Evolutionary conservation across 108 stramenopile genomes (phyloP).

Genomic region (Cyclotella choctawhatcheeana): DNA sequence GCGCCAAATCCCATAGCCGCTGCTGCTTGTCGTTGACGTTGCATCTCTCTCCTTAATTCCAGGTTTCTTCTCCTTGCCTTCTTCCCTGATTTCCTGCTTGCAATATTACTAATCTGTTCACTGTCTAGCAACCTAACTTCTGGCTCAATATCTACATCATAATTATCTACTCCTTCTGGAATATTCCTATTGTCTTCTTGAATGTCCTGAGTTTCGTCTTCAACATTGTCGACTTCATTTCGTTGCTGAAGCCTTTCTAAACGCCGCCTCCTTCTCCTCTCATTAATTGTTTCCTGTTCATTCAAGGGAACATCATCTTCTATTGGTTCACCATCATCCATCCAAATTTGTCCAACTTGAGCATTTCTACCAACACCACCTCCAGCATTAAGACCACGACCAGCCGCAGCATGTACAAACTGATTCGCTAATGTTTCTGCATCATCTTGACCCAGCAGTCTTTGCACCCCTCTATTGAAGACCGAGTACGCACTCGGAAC

Average conservation of each 20-base stretch:
- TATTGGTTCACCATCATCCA: slow-evolving; percentile 20
- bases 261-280: slow-evolving; percentile 37
- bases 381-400: slow-evolving; percentile 4
- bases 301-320: slow-evolving; percentile 29
- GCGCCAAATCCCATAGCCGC: slow-evolving; percentile 70
- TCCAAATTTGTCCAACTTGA: slow-evolving; percentile 9
- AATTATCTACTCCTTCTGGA: no score
- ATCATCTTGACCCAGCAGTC: slow-evolving; percentile 77
- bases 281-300: slow-evolving; percentile 30
- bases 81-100: slow-evolving; percentile 68
- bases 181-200: slow-evolving; percentile 27
- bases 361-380: slow-evolving; percentile 6
- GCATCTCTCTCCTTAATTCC: slow-evolving; percentile 71
- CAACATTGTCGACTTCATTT: slow-evolving; percentile 7
- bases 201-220: neutral
- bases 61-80: slow-evolving; percentile 63
- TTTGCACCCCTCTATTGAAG: slow-evolving; percentile 82
- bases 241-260: slow-evolving; percentile 37
- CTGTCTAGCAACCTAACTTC: slow-evolving; percentile 18
- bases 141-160: slow-evolving; percentile 24
- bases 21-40: slow-evolving; percentile 79
- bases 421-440: slow-evolving; percentile 73
- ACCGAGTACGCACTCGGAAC: slow-evolving; percentile 78
- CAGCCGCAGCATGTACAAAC: slow-evolving; percentile 56
- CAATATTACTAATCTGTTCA: neutral